Evolutionary conservation across 306 rosid species (phyloP).

Genomic region (Prinsepia uniflora): DNA sequence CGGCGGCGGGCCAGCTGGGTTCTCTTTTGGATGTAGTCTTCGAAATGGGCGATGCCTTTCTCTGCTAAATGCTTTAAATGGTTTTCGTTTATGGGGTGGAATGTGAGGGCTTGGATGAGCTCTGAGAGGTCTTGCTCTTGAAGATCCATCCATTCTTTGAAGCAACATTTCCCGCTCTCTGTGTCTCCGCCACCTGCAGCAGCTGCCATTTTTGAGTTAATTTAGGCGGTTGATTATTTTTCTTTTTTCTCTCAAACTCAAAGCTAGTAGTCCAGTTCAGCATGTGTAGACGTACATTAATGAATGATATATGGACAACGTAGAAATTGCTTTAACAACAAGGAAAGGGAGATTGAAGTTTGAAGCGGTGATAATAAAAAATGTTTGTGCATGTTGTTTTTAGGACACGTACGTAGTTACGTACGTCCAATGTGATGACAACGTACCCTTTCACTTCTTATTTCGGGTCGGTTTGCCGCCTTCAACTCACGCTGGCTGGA

Average conservation of each 20-base stretch:
- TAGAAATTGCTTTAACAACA: neutral
- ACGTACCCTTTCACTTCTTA: neutral
- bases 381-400: neutral
- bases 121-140: slow-evolving; percentile 27
- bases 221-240: too few species aligned
- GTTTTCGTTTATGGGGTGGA: slow-evolving; percentile 2
- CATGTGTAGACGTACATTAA: too few species aligned
- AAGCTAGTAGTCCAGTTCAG: too few species aligned
- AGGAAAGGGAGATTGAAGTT: neutral
- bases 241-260: too few species aligned
- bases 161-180: slow-evolving; percentile 26
- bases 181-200: neutral
- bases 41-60: slow-evolving; percentile 22
- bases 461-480: neutral
- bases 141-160: slow-evolving; percentile 38
- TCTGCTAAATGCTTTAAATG: slow-evolving; percentile 1
- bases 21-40: slow-evolving; percentile 21
- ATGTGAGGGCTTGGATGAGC: slow-evolving; percentile 16
- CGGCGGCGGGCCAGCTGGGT: neutral
- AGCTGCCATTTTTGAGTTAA: slow-evolving; percentile 12
- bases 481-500: neutral
- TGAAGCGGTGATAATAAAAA: slow-evolving; percentile 4
- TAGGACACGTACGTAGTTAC: slow-evolving; percentile 1
- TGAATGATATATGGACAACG: too few species aligned
- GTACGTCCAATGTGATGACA: neutral